These are phyloP conservation scores for Dictyophora rubrovolvata DNA, from an alignment of 768 basidiomycete species.

Conservation along the genomic window DNA sequence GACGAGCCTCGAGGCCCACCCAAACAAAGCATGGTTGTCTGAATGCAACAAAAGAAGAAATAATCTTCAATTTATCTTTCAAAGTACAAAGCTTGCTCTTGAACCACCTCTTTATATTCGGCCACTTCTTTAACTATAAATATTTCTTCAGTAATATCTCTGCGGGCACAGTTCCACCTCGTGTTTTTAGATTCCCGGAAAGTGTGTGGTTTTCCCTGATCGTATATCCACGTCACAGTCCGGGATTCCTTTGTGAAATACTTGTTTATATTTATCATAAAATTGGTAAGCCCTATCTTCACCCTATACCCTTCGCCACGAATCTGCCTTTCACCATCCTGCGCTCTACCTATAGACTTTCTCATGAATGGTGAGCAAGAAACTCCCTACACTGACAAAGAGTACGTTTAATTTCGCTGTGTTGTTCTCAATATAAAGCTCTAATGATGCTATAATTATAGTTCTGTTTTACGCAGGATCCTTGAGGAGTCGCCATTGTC, in stretches of 20 bases:
- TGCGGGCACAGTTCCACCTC: neutral
- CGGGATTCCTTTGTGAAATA: neutral
- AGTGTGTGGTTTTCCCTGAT: neutral
- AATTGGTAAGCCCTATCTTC: neutral
- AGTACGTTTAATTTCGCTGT: neutral
- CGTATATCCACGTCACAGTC: neutral
- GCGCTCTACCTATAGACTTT: neutral
- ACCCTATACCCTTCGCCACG: neutral
- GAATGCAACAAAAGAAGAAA: no score
- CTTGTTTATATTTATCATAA: neutral
- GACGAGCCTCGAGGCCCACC: no score
- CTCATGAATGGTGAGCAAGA: neutral
- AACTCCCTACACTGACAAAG: neutral
- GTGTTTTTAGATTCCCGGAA: neutral
- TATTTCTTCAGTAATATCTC: neutral
- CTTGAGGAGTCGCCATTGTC: slow-evolving; percentile 1
- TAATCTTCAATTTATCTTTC: no score
- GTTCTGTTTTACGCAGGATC: slow-evolving; percentile 7
- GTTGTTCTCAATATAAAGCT: neutral
- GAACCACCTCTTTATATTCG: no score
- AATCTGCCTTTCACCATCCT: neutral
- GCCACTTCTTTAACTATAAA: no score
- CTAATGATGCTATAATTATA: neutral
- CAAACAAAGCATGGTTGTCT: no score
- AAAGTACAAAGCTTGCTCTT: no score